Conservation (phyloP, 192 early-diverging fungal genomes). For the Mortierella alpina region DNA sequence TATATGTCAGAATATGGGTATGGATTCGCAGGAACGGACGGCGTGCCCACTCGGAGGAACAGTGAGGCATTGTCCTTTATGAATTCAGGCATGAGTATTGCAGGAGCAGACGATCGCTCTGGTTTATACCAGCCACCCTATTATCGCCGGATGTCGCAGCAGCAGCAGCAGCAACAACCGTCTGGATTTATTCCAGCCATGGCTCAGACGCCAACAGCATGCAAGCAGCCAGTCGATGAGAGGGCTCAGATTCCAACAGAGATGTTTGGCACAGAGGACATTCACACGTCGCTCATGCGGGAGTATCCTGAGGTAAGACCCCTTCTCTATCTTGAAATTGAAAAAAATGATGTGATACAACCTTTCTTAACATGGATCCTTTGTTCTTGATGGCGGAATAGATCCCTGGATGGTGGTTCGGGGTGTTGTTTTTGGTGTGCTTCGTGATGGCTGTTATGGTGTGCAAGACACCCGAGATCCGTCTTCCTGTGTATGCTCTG, state of each 20-base stretch:
- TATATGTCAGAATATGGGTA: too few relatives aligned
- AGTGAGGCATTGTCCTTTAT: conserved; percentile 21
- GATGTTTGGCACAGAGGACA: conserved; percentile 46
- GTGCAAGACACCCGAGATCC: conserved; percentile 30
- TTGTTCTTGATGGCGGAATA: conserved; percentile 56
- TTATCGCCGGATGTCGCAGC: conserved; percentile 22
- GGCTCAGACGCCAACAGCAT: conserved; percentile 2
- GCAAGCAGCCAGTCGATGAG: conserved; percentile 7
- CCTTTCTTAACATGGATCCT: conserved; percentile 54
- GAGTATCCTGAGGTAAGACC: conserved; percentile 30
- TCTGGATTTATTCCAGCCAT: not conserved
- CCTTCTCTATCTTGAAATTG: not conserved
- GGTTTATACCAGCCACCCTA: conserved; percentile 19
- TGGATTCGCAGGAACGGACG: too few relatives aligned
- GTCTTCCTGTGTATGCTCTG: conserved; percentile 61
- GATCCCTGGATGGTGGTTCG: conserved; percentile 69
- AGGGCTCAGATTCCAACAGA: conserved; percentile 43
- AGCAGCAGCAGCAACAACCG: not conserved
- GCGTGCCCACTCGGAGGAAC: not conserved
- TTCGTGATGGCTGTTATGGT: conserved; percentile 54
- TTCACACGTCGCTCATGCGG: conserved; percentile 41
- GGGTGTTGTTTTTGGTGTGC: conserved; percentile 53
- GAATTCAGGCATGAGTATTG: not conserved
- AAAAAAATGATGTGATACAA: not conserved
- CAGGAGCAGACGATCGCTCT: not conserved